phyloP scores from a whole-genome alignment of 139 green algal genomes.

The Trebouxia sp. region DNA sequence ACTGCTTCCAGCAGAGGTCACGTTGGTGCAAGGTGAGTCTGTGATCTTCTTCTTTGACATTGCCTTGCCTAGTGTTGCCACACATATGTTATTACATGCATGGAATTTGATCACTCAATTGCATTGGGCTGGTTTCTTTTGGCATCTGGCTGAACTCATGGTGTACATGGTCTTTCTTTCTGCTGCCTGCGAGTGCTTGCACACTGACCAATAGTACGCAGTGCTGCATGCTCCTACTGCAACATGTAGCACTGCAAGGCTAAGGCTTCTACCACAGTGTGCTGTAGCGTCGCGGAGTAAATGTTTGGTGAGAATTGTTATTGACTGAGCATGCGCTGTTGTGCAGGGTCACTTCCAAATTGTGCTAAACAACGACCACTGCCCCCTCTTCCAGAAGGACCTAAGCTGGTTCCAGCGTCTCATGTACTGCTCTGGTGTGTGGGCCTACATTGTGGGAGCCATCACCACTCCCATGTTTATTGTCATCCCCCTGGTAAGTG shows the following conservation, averaged over 20 bases:
- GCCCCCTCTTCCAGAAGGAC: conserved; percentile 41
- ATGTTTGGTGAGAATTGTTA: background rate
- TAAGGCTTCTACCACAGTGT: too few species aligned
- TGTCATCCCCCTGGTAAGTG: conserved; percentile 37
- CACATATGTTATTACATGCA: too few species aligned
- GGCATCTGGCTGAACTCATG: background rate
- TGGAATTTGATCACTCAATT: background rate
- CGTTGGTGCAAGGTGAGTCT: conserved; percentile 76
- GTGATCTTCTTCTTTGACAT: too few species aligned
- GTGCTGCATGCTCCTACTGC: too few species aligned
- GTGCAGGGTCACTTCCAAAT: conserved; percentile 46
- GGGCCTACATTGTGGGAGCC: conserved; percentile 47
- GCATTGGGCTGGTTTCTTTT: background rate
- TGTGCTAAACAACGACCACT: conserved; percentile 39
- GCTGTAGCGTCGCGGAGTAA: too few species aligned
- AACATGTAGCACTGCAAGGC: too few species aligned
- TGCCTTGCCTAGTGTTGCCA: too few species aligned
- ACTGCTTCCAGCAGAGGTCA: conserved; percentile 83
- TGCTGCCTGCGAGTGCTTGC: too few species aligned
- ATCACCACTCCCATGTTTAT: conserved; percentile 44
- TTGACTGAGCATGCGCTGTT: background rate
- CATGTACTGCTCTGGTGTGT: conserved; percentile 47
- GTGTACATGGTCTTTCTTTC: background rate
- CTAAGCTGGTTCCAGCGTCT: conserved; percentile 39
- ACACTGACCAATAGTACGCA: too few species aligned